Conservation (phyloP, 495 filamentous ascomycete genomes). For the Penicillium ochrochloron region DNA sequence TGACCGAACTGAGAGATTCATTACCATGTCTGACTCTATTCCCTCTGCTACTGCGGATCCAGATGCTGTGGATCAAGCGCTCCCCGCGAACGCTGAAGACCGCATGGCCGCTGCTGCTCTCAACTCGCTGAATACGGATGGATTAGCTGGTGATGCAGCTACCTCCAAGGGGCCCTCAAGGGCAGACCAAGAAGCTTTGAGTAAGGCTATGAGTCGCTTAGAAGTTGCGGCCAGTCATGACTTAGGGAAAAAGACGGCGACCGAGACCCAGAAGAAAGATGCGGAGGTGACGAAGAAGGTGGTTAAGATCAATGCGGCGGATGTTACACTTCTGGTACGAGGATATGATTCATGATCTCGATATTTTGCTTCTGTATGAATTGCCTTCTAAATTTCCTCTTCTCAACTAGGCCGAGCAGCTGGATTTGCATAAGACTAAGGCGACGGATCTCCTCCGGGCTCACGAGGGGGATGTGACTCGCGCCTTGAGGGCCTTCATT, state of each 20-base stretch:
- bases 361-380: not conserved
- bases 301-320: constrained; percentile 67
- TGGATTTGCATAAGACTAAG: constrained; percentile 78
- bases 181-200: constrained; percentile 79
- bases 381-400: not conserved
- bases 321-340: constrained; percentile 69
- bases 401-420: constrained; percentile 66
- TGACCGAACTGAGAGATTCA: constrained; percentile 3
- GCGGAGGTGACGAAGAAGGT: constrained; percentile 52
- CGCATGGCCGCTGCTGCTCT: constrained; percentile 90
- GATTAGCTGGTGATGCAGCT: constrained; percentile 49
- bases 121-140: constrained; percentile 72
- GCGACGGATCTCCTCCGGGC: constrained; percentile 81
- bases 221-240: constrained; percentile 51
- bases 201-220: constrained; percentile 78
- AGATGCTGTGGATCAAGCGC: constrained; percentile 59
- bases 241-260: constrained; percentile 20
- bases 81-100: constrained; percentile 77
- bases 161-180: constrained; percentile 50
- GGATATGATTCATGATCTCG: not conserved
- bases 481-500: constrained; percentile 70
- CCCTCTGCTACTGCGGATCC: constrained; percentile 71
- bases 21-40: constrained; percentile 64
- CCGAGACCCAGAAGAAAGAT: constrained; percentile 48
- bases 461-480: constrained; percentile 76